Evolutionary conservation across 495 filamentous ascomycete genomes (phyloP).

Genomic region (Apodospora peruviana): DNA sequence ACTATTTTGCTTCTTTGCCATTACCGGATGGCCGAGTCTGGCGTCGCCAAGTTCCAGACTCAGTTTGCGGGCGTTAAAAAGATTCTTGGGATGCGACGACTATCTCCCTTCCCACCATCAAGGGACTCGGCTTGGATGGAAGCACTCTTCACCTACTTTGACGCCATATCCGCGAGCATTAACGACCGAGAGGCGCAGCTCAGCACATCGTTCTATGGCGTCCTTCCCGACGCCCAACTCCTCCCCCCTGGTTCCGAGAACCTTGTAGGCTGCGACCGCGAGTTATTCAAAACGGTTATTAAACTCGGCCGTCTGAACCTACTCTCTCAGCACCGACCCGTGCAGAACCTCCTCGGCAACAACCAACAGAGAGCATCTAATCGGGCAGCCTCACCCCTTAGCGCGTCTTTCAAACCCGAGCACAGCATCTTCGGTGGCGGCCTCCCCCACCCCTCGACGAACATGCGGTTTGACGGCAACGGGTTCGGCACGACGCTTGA

Average conservation of each 20-base stretch:
- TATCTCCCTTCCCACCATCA: slow-evolving; percentile 59
- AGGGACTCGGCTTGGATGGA: slow-evolving; percentile 79
- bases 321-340: slow-evolving; percentile 69
- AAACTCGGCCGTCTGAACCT: slow-evolving; percentile 81
- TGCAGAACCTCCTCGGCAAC: slow-evolving; percentile 31
- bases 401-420: slow-evolving; percentile 47
- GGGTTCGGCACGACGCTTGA: slow-evolving; percentile 51
- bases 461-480: slow-evolving; percentile 54
- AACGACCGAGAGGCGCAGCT: slow-evolving; percentile 92
- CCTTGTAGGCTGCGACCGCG: slow-evolving; percentile 77
- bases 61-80: slow-evolving; percentile 94
- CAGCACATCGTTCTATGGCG: slow-evolving; percentile 55
- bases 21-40: slow-evolving; percentile 90
- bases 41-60: slow-evolving; percentile 84
- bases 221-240: slow-evolving; percentile 67
- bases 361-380: slow-evolving; percentile 17
- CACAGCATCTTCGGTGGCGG: slow-evolving; percentile 18
- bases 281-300: slow-evolving; percentile 71
- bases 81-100: slow-evolving; percentile 74
- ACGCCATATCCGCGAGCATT: slow-evolving; percentile 87
- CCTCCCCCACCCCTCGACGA: slow-evolving; percentile 17
- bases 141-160: slow-evolving; percentile 92
- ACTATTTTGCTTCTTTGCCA: slow-evolving; percentile 85
- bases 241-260: slow-evolving; percentile 58
- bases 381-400: slow-evolving; percentile 29